Evolutionary conservation across 768 basidiomycete genomes (phyloP), one percentile per base, ranked within the genome.

Genomic region (Macrolepiota albuminosa): DNA sequence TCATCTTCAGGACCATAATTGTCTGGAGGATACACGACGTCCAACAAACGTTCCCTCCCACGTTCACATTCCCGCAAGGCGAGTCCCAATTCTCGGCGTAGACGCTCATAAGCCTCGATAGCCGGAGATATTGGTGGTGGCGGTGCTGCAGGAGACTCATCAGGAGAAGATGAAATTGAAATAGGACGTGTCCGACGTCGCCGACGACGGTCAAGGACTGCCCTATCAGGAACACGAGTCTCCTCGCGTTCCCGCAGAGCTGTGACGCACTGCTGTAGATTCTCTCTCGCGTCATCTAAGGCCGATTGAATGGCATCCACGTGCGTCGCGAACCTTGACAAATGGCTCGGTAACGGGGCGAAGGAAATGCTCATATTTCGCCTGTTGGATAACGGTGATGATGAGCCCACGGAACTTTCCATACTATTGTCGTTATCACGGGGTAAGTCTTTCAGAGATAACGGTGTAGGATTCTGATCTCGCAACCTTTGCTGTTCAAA

Each of bases 1-100:
- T 75, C 78, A 2, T 76, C 77, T 0, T 70, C 72, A 8, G 75
- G 76, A 5, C 73, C 70, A 5, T 75, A 75, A 57, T 62, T 69
- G 18, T 66, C 63, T 4, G 75, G 72, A 0, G 85, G 84, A n/a
- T 76, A 68, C 4, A 90, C 71, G 56, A 88, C 72, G 53, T 84
- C 81, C 1, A 86, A 64, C 36, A 93, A 74, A 18, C 81, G 80
- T 43, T 84, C 86, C 18, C 88, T 76, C 0, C 91, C 91, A 8
- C 91, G 82, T 71, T 93, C 91, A 67, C 90, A 93, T 66, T 93
- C 92, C 7, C 91, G 75, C 34, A 93, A 72, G 1, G 90, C 91
- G 26, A 88, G 71, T 8, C 91, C 92, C 8, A 94, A 79, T 66
- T 93, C 89, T 5, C 84, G 80, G 11, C 91, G 81, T 16, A 93